Percentiles rank a stretch among this genome's conserved stretches.
These are phyloP conservation scores for Cladosporium sp. DNA, from an alignment of 2,329 filamentous ascomycete species.

Conservation along the genomic window DNA sequence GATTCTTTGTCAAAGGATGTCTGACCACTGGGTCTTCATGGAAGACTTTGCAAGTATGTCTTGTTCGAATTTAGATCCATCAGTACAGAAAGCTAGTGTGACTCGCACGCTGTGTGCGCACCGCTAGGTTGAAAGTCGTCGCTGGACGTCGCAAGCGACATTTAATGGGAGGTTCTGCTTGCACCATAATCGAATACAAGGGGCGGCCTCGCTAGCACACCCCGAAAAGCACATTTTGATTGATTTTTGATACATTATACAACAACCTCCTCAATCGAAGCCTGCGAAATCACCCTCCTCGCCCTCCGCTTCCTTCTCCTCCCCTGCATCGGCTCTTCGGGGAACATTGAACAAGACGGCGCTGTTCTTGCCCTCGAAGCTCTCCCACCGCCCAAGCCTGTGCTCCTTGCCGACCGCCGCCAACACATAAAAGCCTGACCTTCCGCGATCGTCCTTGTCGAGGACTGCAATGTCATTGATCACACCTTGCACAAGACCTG, in stretches of 20 bases:
- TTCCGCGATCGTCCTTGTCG: conserved; percentile 74
- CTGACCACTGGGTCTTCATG: too few relatives aligned
- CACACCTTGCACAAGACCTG: conserved; percentile 60
- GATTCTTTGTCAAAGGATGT: too few relatives aligned
- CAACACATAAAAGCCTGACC: conserved; percentile 72
- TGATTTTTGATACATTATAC: conserved; percentile 12
- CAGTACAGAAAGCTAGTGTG: too few relatives aligned
- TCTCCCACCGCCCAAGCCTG: conserved; percentile 74
- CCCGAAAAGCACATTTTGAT: background rate
- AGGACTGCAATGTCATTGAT: conserved; percentile 87
- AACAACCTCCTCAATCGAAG: conserved; percentile 13
- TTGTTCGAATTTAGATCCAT: too few relatives aligned
- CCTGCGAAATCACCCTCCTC: conserved; percentile 15
- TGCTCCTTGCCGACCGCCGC: conserved; percentile 86
- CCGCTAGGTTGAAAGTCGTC: too few relatives aligned
- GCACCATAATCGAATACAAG: too few relatives aligned
- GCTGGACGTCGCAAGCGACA: too few relatives aligned
- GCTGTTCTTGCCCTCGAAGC: conserved; percentile 65
- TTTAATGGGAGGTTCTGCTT: too few relatives aligned
- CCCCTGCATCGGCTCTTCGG: conserved; percentile 13
- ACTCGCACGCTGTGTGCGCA: too few relatives aligned
- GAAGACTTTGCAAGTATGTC: too few relatives aligned
- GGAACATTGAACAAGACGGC: conserved; percentile 85
- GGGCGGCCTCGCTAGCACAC: too few relatives aligned
- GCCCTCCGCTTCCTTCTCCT: background rate